A percentile compares a stretch with the other conserved stretches of the same genome.
Evolutionary conservation across 345 rosid genomes (phyloP).

Genomic region (Barbarea vulgaris): DNA sequence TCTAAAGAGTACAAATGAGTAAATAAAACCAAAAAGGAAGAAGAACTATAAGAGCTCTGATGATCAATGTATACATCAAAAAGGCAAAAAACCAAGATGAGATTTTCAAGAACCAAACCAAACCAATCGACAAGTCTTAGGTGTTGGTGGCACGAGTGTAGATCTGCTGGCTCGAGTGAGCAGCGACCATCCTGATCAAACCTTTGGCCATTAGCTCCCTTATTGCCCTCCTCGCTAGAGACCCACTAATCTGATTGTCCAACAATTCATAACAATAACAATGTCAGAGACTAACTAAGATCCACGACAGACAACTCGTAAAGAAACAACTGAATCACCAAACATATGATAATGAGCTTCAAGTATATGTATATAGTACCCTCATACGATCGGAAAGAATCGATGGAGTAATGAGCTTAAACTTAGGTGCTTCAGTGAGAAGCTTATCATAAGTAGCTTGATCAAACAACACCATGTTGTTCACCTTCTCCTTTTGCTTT

Average conservation of each 20-base stretch:
- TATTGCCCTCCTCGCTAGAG: conserved; percentile 63
- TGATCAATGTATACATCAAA: conserved; percentile 34
- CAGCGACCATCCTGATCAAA: conserved; percentile 58
- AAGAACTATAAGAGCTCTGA: conserved; percentile 27
- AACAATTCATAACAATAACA: background rate
- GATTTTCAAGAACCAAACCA: conserved; percentile 2
- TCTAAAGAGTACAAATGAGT: conserved; percentile 19
- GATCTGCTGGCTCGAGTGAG: conserved; percentile 69
- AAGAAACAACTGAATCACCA: background rate
- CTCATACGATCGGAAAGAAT: conserved; percentile 74
- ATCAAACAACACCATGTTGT: conserved; percentile 88
- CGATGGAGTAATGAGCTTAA: conserved; percentile 80
- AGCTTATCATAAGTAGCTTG: conserved; percentile 84
- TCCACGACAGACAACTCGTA: background rate
- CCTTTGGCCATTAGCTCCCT: conserved; percentile 72
- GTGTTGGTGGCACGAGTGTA: conserved; percentile 73
- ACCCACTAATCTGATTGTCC: conserved; percentile 50
- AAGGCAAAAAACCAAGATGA: background rate
- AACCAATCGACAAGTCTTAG: conserved; percentile 25
- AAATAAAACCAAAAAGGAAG: background rate
- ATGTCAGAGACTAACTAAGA: background rate
- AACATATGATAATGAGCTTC: background rate
- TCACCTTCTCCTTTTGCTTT: conserved; percentile 95
- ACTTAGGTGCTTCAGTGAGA: conserved; percentile 72
- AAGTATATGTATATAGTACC: conserved; percentile 39